Evolutionary conservation across 1,139 yeast species (phyloP).

Genomic region (Pichia sp.): DNA sequence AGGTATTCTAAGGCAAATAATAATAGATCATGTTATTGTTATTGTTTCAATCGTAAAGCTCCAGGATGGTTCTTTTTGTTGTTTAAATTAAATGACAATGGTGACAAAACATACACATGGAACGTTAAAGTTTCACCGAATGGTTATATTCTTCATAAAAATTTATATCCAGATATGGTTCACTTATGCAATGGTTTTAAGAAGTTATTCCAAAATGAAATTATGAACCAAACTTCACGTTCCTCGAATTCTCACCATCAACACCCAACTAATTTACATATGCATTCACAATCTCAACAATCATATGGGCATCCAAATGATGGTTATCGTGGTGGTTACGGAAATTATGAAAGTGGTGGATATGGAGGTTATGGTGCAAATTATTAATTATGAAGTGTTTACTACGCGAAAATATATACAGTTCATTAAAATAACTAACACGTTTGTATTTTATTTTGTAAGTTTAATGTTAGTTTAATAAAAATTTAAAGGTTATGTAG

Average conservation of each 20-base stretch:
- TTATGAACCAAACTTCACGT: slow-evolving; percentile 12
- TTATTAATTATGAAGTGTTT: neutral
- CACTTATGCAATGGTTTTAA: slow-evolving; percentile 93
- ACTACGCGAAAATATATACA: neutral
- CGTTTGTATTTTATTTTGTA: neutral
- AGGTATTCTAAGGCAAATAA: slow-evolving; percentile 90
- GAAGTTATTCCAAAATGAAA: slow-evolving; percentile 30
- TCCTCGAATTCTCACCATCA: neutral
- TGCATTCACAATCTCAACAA: neutral
- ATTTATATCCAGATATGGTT: slow-evolving; percentile 79
- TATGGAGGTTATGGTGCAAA: slow-evolving; percentile 3
- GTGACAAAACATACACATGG: slow-evolving; percentile 76
- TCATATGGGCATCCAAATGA: neutral
- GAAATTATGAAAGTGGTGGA: slow-evolving; percentile 3
- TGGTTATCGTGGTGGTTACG: slow-evolving; percentile 7
- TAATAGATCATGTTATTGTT: slow-evolving; percentile 82
- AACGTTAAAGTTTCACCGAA: slow-evolving; percentile 83
- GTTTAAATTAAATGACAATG: slow-evolving; percentile 69
- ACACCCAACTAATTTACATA: neutral
- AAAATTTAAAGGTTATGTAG: neutral
- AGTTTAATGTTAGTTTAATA: neutral
- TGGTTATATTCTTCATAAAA: slow-evolving; percentile 75
- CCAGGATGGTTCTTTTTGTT: slow-evolving; percentile 89
- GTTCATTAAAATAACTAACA: neutral
- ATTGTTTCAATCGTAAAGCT: slow-evolving; percentile 81